Conservation (phyloP, 2,329 filamentous ascomycete species). For the Colletotrichum coccodes region DNA sequence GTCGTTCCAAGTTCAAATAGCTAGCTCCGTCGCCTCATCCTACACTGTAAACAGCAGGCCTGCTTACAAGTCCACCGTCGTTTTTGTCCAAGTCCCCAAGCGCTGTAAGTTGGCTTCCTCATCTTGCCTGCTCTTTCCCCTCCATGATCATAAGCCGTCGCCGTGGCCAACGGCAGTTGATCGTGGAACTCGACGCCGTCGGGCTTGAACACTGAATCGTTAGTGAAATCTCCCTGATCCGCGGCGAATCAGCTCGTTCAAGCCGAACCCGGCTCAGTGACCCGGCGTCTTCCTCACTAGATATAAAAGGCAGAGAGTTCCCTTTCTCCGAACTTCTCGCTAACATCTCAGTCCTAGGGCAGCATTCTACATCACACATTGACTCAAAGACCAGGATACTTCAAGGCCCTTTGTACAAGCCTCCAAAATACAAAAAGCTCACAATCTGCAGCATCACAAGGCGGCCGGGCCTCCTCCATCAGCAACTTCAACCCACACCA, state of each 20-base stretch:
- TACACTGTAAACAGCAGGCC: neutral
- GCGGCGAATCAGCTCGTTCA: neutral
- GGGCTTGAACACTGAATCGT: neutral
- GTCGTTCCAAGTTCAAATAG: neutral
- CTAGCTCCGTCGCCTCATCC: neutral
- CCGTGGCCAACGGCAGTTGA: neutral
- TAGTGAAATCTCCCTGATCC: too few species aligned
- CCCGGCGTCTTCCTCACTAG: neutral
- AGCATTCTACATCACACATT: neutral
- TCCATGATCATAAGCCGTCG: accelerated
- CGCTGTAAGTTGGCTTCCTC: neutral
- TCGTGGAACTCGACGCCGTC: too few species aligned
- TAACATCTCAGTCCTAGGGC: neutral
- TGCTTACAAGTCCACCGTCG: neutral
- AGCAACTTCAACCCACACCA: slow-evolving; percentile 36
- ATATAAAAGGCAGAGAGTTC: neutral
- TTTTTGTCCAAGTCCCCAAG: too few species aligned
- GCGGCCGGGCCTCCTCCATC: neutral
- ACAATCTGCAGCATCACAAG: neutral
- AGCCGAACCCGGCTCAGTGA: neutral
- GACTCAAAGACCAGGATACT: neutral
- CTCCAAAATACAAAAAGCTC: neutral
- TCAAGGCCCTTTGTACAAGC: neutral
- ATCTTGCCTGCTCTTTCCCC: too few species aligned
- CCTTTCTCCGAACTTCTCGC: neutral